A percentile compares a stretch with the other conserved stretches of the same genome.
These are phyloP conservation scores for Calamus simplicifolius DNA, from an alignment of 176 grass and related monocot species.

Conservation along the genomic window DNA sequence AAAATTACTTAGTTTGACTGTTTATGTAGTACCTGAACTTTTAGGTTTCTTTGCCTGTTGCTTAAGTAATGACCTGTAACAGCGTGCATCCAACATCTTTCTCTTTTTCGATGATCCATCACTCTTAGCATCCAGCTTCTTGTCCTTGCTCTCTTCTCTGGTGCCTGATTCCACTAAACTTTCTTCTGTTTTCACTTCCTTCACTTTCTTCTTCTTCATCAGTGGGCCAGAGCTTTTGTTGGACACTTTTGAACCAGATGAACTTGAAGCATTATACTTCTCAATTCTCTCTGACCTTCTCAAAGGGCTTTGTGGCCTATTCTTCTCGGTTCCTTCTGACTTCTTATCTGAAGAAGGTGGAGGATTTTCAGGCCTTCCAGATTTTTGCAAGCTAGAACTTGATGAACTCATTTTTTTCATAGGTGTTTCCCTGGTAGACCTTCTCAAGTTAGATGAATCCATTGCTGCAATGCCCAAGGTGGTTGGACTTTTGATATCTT, in stretches of 20 bases:
- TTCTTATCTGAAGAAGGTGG: not conserved
- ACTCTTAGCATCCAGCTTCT: not conserved
- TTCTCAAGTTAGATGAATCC: constrained; percentile 40
- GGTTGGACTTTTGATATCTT: not conserved
- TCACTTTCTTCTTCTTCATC: not conserved
- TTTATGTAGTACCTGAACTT: constrained; percentile 10
- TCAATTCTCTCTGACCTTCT: constrained; percentile 16
- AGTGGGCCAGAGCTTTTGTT: not conserved
- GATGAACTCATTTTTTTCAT: constrained; percentile 18
- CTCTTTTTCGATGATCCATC: not conserved
- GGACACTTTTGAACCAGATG: not conserved
- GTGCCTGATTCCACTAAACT: not conserved
- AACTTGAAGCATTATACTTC: constrained; percentile 1
- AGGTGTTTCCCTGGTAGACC: constrained; percentile 49
- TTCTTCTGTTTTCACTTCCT: not conserved
- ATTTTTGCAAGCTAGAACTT: constrained; percentile 1
- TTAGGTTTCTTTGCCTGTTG: not conserved
- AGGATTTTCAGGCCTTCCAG: constrained; percentile 2
- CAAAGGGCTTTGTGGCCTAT: not conserved
- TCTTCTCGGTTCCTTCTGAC: not conserved
- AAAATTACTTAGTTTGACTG: too few species aligned
- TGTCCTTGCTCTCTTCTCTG: not conserved
- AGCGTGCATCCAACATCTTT: not conserved
- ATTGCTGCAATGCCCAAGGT: not conserved
- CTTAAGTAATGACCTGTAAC: not conserved